phyloP scores from a whole-genome alignment of 192 early-diverging fungal genomes.

The Jimgerdemannia flammicorona region DNA sequence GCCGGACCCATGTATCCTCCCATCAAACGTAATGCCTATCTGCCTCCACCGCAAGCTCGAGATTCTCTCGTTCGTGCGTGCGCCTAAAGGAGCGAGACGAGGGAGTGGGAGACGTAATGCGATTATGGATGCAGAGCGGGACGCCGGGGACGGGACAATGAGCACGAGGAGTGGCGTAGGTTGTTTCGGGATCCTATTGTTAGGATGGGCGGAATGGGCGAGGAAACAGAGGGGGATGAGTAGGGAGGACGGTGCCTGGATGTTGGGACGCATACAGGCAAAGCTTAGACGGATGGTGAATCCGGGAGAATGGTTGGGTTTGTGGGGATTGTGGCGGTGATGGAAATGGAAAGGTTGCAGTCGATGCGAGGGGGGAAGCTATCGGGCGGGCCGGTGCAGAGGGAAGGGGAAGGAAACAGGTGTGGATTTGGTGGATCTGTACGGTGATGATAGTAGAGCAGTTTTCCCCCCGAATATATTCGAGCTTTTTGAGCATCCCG shows the following conservation, averaged over 20 bases:
- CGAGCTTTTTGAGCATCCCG: neutral
- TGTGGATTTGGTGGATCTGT: too few species aligned
- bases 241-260: constrained; percentile 15
- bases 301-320: constrained; percentile 1
- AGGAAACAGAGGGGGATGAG: neutral
- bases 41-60: constrained; percentile 44
- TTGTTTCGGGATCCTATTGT: too few species aligned
- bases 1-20: constrained; percentile 43
- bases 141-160: constrained; percentile 6
- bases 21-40: constrained; percentile 36
- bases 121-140: neutral
- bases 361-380: constrained; percentile 1
- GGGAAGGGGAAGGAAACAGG: neutral
- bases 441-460: neutral
- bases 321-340: neutral
- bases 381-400: neutral
- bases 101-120: neutral
- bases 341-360: neutral
- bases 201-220: too few species aligned
- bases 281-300: constrained; percentile 9
- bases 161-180: too few species aligned
- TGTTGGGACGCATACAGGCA: constrained; percentile 18
- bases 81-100: neutral
- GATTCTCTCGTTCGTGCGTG: constrained; percentile 37
- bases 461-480: neutral